Conservation (phyloP, 2,329 filamentous ascomycete genomes). For the Colletotrichum higginsianum region DNA sequence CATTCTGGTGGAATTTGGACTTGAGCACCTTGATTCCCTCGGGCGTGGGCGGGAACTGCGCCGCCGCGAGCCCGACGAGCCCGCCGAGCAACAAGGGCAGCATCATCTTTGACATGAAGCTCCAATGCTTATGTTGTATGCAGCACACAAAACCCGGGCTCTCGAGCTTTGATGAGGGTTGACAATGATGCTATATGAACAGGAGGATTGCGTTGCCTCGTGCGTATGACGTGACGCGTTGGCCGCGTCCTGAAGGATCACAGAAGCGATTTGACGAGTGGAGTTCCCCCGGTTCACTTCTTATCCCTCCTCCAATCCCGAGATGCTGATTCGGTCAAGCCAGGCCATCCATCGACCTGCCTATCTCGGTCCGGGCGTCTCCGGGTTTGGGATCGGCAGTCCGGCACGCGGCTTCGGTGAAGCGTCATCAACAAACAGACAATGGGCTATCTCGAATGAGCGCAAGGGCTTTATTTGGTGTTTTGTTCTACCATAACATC, state of each 20-base stretch:
- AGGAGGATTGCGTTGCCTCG: too few species aligned
- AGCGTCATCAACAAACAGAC: not conserved
- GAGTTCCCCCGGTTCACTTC: not conserved
- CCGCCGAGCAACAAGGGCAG: constrained; percentile 41
- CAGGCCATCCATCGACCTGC: constrained; percentile 35
- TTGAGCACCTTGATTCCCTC: constrained; percentile 62
- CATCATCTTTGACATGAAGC: not conserved
- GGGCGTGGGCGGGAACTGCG: constrained; percentile 51
- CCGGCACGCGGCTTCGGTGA: not conserved
- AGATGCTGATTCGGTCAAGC: constrained; percentile 12
- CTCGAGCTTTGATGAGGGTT: too few species aligned
- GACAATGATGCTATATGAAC: not conserved
- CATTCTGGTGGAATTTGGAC: constrained; percentile 72
- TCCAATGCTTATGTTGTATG: too few species aligned
- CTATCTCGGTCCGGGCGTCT: constrained; percentile 17
- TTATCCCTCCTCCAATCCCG: not conserved
- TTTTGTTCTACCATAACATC: too few species aligned
- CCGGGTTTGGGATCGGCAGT: constrained; percentile 1
- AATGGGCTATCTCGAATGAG: not conserved
- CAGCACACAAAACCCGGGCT: too few species aligned
- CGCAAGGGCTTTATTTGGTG: too few species aligned
- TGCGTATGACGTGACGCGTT: constrained; percentile 26
- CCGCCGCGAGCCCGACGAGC: constrained; percentile 45
- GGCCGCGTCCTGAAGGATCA: constrained; percentile 20
- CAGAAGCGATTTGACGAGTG: not conserved